Conservation (phyloP, 495 filamentous ascomycete genomes). For the Tuber umbilicatum region DNA sequence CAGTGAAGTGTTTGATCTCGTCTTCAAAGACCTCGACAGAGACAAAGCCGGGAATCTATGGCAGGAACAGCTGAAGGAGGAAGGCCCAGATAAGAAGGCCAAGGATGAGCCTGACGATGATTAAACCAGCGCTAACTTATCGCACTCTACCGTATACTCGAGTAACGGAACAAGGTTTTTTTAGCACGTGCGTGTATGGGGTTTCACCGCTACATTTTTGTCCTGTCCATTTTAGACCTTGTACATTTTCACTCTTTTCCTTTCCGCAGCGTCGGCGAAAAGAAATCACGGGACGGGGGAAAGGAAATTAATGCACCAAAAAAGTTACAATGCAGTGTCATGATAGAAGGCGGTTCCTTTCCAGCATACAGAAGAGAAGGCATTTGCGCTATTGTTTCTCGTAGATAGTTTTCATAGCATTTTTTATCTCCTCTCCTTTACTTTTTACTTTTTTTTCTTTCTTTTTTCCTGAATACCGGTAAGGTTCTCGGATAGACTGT, state of each 20-base stretch:
- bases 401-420: not conserved
- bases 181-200: not conserved
- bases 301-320: not conserved
- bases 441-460: not conserved
- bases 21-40: conserved; percentile 76
- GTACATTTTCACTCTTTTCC: not conserved
- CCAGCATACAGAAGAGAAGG: not conserved
- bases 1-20: conserved; percentile 80
- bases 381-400: not conserved
- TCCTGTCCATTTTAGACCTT: not conserved
- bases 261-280: not conserved
- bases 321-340: not conserved
- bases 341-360: not conserved
- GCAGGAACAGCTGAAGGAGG: conserved; percentile 63
- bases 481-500: not conserved
- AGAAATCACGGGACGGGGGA: not conserved
- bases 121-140: conserved; percentile 6
- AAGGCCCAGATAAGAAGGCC: conserved; percentile 47
- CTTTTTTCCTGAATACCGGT: not conserved
- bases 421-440: not conserved
- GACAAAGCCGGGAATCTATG: conserved; percentile 64
- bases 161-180: not conserved
- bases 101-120: conserved; percentile 41
- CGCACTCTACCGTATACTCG: not conserved
- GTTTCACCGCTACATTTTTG: not conserved